Conservation (phyloP, 805 yeast species). For the Candida broadrunensis region DNA sequence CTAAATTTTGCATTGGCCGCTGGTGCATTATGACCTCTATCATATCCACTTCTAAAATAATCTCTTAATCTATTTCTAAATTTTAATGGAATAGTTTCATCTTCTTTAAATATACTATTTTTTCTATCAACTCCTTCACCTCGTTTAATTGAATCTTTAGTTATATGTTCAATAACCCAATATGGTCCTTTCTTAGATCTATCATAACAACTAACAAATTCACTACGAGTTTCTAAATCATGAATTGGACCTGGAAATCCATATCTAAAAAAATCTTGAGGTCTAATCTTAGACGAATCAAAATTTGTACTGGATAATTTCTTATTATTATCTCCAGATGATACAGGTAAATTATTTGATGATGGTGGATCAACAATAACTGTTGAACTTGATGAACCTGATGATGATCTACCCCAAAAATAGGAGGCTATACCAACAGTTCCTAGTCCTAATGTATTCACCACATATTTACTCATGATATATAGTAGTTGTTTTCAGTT, state of each 20-base stretch:
- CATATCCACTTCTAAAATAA: constrained; percentile 93
- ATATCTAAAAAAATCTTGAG: constrained; percentile 79
- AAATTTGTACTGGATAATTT: constrained; percentile 10
- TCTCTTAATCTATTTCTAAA: constrained; percentile 80
- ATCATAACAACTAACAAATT: constrained; percentile 84
- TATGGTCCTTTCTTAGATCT: constrained; percentile 82
- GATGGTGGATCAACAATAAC: constrained; percentile 7
- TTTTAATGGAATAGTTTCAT: constrained; percentile 69
- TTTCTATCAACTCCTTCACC: constrained; percentile 65
- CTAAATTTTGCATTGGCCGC: constrained; percentile 95
- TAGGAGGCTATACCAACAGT: constrained; percentile 37
- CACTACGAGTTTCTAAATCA: constrained; percentile 70
- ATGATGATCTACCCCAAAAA: constrained; percentile 35
- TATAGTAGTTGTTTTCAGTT: too few species aligned
- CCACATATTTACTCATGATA: constrained; percentile 25
- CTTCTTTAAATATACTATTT: constrained; percentile 82
- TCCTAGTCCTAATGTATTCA: constrained; percentile 32
- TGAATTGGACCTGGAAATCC: constrained; percentile 96
- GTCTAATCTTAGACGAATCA: constrained; percentile 49
- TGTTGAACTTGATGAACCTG: constrained; percentile 6
- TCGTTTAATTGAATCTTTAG: constrained; percentile 59
- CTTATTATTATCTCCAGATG: not conserved
- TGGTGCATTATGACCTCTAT: constrained; percentile 96
- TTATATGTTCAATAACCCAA: constrained; percentile 88
- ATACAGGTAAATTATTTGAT: constrained; percentile 7